Percentiles rank a stretch among this genome's conserved stretches.
phyloP scores from a whole-genome alignment of 306 rosid species.

The Arachis hypogaea region DNA sequence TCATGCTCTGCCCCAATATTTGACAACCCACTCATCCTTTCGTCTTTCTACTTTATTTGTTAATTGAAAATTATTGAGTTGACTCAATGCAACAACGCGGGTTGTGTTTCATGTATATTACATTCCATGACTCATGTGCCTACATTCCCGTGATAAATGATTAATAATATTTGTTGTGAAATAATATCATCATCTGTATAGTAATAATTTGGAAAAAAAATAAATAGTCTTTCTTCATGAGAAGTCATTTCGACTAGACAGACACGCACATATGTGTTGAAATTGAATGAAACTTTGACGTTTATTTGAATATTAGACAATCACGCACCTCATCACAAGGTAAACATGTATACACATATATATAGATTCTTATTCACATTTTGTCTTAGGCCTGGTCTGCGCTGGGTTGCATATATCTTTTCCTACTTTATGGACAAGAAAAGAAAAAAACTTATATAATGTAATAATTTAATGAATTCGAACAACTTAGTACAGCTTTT shows the following conservation, averaged over 20 bases:
- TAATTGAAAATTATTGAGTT: constrained; percentile 33
- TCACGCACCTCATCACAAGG: constrained; percentile 1
- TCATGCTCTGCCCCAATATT: not conserved
- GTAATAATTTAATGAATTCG: not conserved
- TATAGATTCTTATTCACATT: not conserved
- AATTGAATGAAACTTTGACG: constrained; percentile 13
- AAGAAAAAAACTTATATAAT: not conserved
- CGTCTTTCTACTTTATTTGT: not conserved
- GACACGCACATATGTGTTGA: not conserved
- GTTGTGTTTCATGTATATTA: constrained; percentile 16
- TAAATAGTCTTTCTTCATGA: constrained; percentile 11
- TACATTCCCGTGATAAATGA: constrained; percentile 46
- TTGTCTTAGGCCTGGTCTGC: not conserved
- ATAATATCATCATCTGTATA: constrained; percentile 3
- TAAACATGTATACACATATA: not conserved
- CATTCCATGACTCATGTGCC: constrained; percentile 36
- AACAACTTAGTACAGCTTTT: not conserved
- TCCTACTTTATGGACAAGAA: not conserved
- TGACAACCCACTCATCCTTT: not conserved
- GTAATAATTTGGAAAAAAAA: not conserved
- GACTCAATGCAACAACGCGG: not conserved
- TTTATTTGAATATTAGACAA: constrained; percentile 13
- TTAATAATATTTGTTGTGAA: constrained; percentile 23
- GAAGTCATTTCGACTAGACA: constrained; percentile 27
- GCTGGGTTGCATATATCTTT: constrained; percentile 5